These are phyloP conservation scores for Gilbertella persicaria DNA, from an alignment of 371 early-diverging fungal genomes.

Conservation along the genomic window DNA sequence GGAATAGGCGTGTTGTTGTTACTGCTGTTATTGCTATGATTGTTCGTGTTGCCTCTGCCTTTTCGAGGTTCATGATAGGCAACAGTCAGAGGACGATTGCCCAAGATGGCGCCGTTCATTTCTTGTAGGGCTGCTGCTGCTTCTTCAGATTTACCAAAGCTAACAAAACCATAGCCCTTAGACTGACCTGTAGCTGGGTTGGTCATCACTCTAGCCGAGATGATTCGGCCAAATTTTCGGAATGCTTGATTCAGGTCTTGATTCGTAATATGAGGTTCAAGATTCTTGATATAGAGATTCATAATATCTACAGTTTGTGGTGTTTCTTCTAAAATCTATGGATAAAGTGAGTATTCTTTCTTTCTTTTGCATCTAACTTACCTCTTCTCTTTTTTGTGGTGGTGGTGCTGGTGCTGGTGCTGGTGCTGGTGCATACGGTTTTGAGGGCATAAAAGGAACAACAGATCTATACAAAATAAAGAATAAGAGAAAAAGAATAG, in stretches of 20 bases:
- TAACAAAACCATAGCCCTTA: slow-evolving; percentile 50
- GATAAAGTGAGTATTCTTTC: background rate
- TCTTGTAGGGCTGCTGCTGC: slow-evolving; percentile 35
- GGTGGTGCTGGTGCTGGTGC: slow-evolving; percentile 5
- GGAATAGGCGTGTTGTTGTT: background rate
- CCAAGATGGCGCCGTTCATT: slow-evolving; percentile 34
- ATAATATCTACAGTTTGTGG: slow-evolving; percentile 29
- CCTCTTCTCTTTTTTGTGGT: slow-evolving; percentile 6
- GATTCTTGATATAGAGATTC: slow-evolving; percentile 55
- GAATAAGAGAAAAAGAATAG: slow-evolving; percentile 5
- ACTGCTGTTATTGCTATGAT: slow-evolving; percentile 1
- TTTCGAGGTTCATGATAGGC: slow-evolving; percentile 47
- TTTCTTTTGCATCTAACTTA: background rate
- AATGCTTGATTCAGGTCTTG: slow-evolving; percentile 40
- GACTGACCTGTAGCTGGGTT: slow-evolving; percentile 42
- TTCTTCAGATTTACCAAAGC: slow-evolving; percentile 40
- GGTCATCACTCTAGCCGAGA: slow-evolving; percentile 51
- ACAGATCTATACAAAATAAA: slow-evolving; percentile 21
- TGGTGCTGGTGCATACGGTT: slow-evolving; percentile 8
- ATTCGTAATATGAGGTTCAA: slow-evolving; percentile 47
- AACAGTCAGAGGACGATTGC: slow-evolving; percentile 27
- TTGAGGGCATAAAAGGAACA: slow-evolving; percentile 19
- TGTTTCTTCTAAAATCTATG: slow-evolving; percentile 6
- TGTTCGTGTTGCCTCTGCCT: slow-evolving; percentile 7
- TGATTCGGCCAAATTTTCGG: slow-evolving; percentile 44